Evolutionary conservation across 2,329 filamentous ascomycete genomes (phyloP).

Genomic region (Diplodia seriata): DNA sequence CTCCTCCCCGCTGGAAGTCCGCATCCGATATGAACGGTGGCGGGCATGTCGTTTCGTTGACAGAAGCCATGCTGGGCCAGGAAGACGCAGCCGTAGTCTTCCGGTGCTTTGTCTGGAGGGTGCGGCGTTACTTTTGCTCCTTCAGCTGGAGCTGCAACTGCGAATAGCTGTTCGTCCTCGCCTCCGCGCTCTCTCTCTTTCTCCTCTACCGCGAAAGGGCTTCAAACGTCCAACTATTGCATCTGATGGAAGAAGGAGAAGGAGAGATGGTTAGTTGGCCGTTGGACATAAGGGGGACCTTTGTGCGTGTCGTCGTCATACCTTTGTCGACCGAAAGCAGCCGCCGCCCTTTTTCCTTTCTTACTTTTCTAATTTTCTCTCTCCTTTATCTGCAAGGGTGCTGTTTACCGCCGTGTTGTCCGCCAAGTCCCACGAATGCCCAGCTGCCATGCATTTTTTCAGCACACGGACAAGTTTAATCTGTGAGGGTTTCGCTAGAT

Average conservation of each 20-base stretch:
- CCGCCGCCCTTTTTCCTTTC: background rate
- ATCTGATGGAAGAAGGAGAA: background rate
- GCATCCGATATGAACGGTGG: constrained; percentile 39
- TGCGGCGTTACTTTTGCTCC: background rate
- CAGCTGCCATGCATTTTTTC: constrained; percentile 24
- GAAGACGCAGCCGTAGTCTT: background rate
- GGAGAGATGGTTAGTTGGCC: background rate
- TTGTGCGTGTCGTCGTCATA: background rate
- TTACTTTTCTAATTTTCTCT: no score
- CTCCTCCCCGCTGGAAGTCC: constrained; percentile 36
- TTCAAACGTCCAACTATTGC: background rate
- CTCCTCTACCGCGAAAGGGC: background rate
- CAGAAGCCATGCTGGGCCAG: background rate
- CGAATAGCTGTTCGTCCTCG: background rate
- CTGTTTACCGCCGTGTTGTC: background rate
- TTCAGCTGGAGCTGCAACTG: background rate
- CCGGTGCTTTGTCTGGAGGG: no score
- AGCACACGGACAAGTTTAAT: background rate
- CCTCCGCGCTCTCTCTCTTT: background rate
- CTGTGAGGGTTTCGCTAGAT: background rate
- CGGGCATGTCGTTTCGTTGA: constrained; percentile 34
- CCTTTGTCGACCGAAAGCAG: constrained; percentile 10
- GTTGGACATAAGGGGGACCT: constrained; percentile 4
- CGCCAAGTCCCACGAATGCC: constrained; percentile 10
- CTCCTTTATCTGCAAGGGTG: constrained; percentile 1